phyloP scores from a whole-genome alignment of 495 filamentous ascomycete species.

The Hyaloscypha finlandica region DNA sequence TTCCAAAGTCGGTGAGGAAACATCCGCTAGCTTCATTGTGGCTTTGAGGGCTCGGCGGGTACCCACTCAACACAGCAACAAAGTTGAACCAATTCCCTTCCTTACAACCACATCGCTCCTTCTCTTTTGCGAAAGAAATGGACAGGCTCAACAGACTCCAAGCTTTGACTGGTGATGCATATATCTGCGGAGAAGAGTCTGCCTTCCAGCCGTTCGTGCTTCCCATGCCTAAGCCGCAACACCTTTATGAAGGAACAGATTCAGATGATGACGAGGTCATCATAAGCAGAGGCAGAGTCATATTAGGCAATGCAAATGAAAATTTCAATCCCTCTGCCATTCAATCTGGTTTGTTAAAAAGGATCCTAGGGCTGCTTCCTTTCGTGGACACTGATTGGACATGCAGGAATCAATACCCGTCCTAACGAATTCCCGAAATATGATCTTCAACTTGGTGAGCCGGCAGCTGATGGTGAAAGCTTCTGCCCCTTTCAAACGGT shows the following conservation, averaged over 20 bases:
- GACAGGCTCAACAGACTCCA: conserved; percentile 24
- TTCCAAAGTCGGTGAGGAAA: neutral
- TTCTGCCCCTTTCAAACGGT: conserved; percentile 66
- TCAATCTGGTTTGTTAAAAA: neutral
- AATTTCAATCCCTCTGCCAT: neutral
- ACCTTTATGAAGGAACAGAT: conserved; percentile 31
- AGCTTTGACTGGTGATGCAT: conserved; percentile 11
- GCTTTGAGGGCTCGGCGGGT: neutral
- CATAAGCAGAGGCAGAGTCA: neutral
- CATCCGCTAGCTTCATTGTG: neutral
- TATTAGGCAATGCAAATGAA: neutral
- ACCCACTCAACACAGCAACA: neutral
- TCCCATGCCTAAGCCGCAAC: neutral
- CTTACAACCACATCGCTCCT: neutral
- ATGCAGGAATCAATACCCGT: neutral
- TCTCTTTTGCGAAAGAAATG: conserved; percentile 11
- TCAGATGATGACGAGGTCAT: conserved; percentile 28
- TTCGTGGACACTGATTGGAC: neutral
- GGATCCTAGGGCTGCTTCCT: neutral
- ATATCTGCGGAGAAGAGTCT: conserved; percentile 3
- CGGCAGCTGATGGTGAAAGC: conserved; percentile 33
- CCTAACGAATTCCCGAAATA: neutral
- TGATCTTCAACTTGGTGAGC: conserved; percentile 20
- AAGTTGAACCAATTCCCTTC: neutral
- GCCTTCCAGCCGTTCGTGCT: neutral